These are phyloP conservation scores for Magnaporthiopsis rhizophila DNA, from an alignment of 2,329 filamentous ascomycete genomes.

Conservation along the genomic window DNA sequence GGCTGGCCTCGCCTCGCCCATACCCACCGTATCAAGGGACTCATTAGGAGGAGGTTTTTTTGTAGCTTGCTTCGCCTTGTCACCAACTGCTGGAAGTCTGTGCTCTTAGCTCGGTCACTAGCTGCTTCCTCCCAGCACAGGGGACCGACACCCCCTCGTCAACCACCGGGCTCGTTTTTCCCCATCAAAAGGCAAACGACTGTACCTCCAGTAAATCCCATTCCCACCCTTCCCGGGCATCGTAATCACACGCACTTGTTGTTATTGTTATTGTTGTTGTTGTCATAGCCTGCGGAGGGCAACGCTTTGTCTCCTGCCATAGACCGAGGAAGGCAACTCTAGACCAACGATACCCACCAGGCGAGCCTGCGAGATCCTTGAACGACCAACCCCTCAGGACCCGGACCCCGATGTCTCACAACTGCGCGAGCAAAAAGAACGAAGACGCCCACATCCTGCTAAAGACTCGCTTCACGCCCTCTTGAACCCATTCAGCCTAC, in stretches of 20 bases:
- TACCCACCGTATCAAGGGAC: neutral
- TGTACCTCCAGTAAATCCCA: neutral
- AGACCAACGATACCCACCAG: neutral
- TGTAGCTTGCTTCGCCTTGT: neutral
- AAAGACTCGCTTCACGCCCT: neutral
- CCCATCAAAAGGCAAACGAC: neutral
- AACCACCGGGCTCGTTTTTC: neutral
- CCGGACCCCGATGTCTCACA: constrained; percentile 3
- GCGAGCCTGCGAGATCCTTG: neutral
- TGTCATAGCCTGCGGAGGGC: neutral
- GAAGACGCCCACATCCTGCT: neutral
- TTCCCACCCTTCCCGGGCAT: neutral
- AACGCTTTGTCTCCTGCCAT: neutral
- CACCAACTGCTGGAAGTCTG: neutral
- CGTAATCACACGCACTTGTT: neutral
- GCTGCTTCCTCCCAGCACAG: neutral
- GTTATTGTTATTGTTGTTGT: neutral
- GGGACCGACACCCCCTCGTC: constrained; percentile 1
- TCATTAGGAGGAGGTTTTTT: neutral
- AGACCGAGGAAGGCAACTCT: neutral
- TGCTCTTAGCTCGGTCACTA: constrained; percentile 1
- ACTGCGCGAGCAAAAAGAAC: neutral
- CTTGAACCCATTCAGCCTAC: neutral
- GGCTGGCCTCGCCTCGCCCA: neutral
- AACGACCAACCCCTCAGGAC: neutral